Conservation (phyloP, 1,284 basidiomycete genomes). For the Ganoderma multipileum region DNA sequence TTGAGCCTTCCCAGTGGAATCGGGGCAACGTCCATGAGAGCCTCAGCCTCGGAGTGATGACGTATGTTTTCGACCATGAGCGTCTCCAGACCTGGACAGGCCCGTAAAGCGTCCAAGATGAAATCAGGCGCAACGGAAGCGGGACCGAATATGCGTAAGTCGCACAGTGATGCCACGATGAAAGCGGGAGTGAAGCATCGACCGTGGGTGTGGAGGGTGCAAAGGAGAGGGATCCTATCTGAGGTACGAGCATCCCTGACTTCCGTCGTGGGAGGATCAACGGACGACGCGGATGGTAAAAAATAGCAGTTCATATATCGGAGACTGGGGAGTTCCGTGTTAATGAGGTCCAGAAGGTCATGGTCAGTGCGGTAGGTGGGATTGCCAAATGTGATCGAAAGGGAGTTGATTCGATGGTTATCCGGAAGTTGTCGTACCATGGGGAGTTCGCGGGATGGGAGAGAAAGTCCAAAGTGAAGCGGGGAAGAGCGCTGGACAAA, state of each 20-base stretch:
- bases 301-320: background rate
- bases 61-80: background rate
- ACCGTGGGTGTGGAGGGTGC: background rate
- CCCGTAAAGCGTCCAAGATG: background rate
- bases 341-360: background rate
- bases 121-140: background rate
- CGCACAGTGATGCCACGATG: background rate
- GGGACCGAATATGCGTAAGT: background rate
- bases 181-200: background rate
- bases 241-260: background rate
- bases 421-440: background rate
- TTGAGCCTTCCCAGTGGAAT: background rate
- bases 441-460: background rate
- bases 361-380: background rate
- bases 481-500: background rate
- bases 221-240: background rate
- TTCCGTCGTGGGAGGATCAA: background rate
- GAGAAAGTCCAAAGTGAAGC: background rate
- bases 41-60: background rate
- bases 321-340: background rate
- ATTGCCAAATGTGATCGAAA: background rate
- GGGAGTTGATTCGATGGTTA: background rate
- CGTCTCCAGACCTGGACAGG: background rate
- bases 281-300: background rate
- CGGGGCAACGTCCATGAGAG: background rate